Percentiles rank a stretch among this genome's conserved stretches.
These are phyloP conservation scores for Botrytis cinerea DNA, from an alignment of 2,329 filamentous ascomycete species.

Conservation along the genomic window DNA sequence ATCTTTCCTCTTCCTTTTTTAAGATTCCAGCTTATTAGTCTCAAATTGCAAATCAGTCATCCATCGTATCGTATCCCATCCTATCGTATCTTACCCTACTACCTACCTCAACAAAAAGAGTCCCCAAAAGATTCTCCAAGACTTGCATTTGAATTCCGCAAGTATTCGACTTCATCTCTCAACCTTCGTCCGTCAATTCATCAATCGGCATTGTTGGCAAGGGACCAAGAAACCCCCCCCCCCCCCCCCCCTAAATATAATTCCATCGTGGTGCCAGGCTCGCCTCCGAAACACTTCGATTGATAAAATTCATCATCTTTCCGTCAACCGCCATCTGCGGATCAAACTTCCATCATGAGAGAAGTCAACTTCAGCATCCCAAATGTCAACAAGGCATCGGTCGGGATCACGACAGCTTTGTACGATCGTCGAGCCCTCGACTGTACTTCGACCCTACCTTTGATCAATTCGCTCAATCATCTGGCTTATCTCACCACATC, in stretches of 20 bases:
- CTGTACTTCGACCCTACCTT: slow-evolving; percentile 93
- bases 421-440: slow-evolving; percentile 97
- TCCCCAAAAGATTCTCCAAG: not conserved
- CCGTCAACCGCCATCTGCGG: slow-evolving; percentile 19
- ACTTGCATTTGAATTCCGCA: slow-evolving; percentile 7
- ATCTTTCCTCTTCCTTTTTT: slow-evolving; percentile 7
- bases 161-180: not conserved
- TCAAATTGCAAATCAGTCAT: not conserved
- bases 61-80: not conserved
- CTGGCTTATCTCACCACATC: slow-evolving; percentile 98
- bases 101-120: slow-evolving; percentile 1
- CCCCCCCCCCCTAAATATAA: slow-evolving; percentile 23
- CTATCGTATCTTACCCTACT: too few relatives aligned
- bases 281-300: slow-evolving; percentile 29
- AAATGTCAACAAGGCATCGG: slow-evolving; percentile 98
- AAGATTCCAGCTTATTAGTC: slow-evolving; percentile 7
- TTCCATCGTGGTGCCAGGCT: slow-evolving; percentile 24
- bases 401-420: slow-evolving; percentile 96
- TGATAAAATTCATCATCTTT: slow-evolving; percentile 20
- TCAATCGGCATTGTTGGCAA: slow-evolving; percentile 28
- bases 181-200: slow-evolving; percentile 21
- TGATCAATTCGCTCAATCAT: slow-evolving; percentile 99
- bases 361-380: slow-evolving; percentile 99
- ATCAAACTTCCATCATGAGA: slow-evolving; percentile 69
- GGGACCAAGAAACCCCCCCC: too few relatives aligned